Percentiles rank a stretch among this genome's conserved stretches.
Evolutionary conservation across 1,284 basidiomycete species (phyloP).

Genomic region (Serendipita sp.): DNA sequence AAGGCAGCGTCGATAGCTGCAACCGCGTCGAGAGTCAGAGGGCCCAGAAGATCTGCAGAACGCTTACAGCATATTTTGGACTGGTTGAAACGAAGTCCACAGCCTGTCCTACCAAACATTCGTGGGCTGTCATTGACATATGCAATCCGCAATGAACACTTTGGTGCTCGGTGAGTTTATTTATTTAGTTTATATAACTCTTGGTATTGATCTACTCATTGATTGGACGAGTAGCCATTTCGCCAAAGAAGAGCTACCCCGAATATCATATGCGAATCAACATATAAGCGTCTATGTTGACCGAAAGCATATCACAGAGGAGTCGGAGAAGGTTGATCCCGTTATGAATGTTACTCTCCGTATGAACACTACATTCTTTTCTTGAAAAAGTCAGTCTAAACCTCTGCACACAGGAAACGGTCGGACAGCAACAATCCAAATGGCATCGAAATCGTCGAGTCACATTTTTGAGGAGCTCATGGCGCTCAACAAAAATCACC

Average conservation of each 20-base stretch:
- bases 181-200: neutral
- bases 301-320: constrained; percentile 32
- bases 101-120: constrained; percentile 37
- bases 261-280: constrained; percentile 61
- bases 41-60: neutral
- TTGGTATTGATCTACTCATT: neutral
- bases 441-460: constrained; percentile 53
- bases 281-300: constrained; percentile 40
- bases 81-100: constrained; percentile 36
- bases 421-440: constrained; percentile 31
- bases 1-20: neutral
- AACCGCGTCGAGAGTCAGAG: neutral
- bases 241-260: constrained; percentile 54
- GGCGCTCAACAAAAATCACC: constrained; percentile 24
- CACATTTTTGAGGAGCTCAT: constrained; percentile 52
- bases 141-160: constrained; percentile 54
- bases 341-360: neutral
- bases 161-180: constrained; percentile 44
- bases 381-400: neutral
- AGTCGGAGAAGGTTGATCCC: constrained; percentile 39
- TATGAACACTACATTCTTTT: neutral
- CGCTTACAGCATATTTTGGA: neutral
- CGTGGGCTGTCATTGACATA: constrained; percentile 40
- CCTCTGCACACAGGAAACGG: constrained; percentile 34
- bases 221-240: constrained; percentile 41